Conservation (phyloP, 2,329 filamentous ascomycete genomes). For the Pseudocercospora pini-densiflorae region DNA sequence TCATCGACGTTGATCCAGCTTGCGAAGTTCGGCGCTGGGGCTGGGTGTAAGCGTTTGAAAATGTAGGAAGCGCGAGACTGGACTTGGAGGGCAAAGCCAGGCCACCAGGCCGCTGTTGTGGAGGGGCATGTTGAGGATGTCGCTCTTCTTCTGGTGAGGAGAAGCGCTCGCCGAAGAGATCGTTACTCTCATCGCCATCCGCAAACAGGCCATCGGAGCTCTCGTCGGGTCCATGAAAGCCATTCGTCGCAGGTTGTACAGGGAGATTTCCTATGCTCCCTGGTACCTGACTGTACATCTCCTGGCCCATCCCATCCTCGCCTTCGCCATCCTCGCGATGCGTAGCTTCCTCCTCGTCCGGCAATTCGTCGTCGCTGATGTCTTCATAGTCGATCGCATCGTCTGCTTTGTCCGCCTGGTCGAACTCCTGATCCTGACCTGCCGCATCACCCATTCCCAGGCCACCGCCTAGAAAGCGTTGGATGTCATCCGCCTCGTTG, state of each 20-base stretch:
- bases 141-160: slow-evolving; percentile 40
- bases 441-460: slow-evolving; percentile 30
- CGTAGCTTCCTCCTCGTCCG: slow-evolving; percentile 70
- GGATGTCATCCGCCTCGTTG: slow-evolving; percentile 38
- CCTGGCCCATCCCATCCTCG: slow-evolving; percentile 17
- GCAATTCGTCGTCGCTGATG: slow-evolving; percentile 88
- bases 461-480: slow-evolving; percentile 33
- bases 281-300: slow-evolving; percentile 20
- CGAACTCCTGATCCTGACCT: slow-evolving; percentile 42
- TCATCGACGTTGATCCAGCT: slow-evolving; percentile 29
- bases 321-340: slow-evolving; percentile 28
- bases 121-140: slow-evolving; percentile 26
- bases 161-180: slow-evolving; percentile 44
- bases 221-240: slow-evolving; percentile 26
- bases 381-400: slow-evolving; percentile 91
- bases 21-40: slow-evolving; percentile 16
- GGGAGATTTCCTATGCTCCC: slow-evolving; percentile 23
- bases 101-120: slow-evolving; percentile 30
- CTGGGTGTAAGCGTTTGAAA: slow-evolving; percentile 18
- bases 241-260: slow-evolving; percentile 26
- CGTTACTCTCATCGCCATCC: slow-evolving; percentile 54
- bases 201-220: slow-evolving; percentile 68
- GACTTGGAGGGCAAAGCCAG: slow-evolving; percentile 40
- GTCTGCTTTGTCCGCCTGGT: slow-evolving; percentile 76
- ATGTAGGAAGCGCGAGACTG: slow-evolving; percentile 35